Conservation (phyloP, 2,329 filamentous ascomycete species). For the Beauveria medogensis region DNA sequence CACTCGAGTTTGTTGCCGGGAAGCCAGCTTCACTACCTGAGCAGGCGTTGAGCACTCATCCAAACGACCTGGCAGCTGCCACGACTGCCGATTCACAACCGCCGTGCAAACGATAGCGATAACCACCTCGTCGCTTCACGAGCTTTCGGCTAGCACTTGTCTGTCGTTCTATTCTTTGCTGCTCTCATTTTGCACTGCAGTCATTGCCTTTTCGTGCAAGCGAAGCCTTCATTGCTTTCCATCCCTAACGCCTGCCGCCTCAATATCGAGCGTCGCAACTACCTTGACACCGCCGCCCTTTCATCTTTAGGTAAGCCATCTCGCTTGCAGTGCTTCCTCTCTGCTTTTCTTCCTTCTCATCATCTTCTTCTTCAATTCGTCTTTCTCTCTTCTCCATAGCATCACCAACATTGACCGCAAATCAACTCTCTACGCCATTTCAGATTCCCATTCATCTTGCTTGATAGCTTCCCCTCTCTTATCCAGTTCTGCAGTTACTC, state of each 20-base stretch:
- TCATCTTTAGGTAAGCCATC: constrained; percentile 14
- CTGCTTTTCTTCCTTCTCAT: constrained; percentile 7
- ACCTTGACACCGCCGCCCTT: constrained; percentile 10
- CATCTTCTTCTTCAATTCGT: constrained; percentile 20
- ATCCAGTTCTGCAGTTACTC: constrained; percentile 26
- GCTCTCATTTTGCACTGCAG: background rate
- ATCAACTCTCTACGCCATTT: constrained; percentile 29
- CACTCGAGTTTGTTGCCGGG: background rate
- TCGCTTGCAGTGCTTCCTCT: constrained; percentile 3
- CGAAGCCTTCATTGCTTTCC: constrained; percentile 12
- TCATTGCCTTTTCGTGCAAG: background rate
- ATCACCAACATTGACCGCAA: constrained; percentile 39
- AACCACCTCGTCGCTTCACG: background rate
- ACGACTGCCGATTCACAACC: constrained; percentile 5
- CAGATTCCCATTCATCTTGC: constrained; percentile 41
- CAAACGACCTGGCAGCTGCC: constrained; percentile 9
- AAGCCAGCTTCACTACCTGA: background rate
- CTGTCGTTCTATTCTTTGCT: background rate
- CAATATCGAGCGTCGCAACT: constrained; percentile 6
- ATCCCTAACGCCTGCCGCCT: constrained; percentile 16
- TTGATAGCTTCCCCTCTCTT: constrained; percentile 44
- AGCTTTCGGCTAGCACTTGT: background rate
- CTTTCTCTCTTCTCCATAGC: constrained; percentile 31
- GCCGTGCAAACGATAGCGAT: constrained; percentile 7
- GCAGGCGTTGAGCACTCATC: background rate